phyloP scores from a whole-genome alignment of 768 basidiomycete species.

The Pleurotus djamor region DNA sequence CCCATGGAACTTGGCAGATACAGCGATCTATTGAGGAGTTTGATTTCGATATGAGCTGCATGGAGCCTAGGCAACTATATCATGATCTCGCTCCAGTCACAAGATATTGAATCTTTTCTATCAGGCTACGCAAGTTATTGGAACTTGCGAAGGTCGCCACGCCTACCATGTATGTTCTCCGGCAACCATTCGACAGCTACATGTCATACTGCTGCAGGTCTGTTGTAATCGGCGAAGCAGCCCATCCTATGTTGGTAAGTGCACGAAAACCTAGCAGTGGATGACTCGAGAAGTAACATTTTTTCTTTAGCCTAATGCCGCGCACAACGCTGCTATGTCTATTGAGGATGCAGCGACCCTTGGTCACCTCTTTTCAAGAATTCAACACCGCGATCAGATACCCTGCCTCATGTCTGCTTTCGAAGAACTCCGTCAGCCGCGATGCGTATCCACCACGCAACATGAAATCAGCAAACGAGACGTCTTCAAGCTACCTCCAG shows the following conservation, averaged over 20 bases:
- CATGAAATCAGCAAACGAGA: conserved; percentile 44
- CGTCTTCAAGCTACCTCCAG: conserved; percentile 40
- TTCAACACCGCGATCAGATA: conserved; percentile 45
- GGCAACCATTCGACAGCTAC: conserved; percentile 39
- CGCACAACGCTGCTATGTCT: conserved; percentile 47
- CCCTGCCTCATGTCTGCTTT: conserved; percentile 49
- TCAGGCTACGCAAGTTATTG: conserved; percentile 32
- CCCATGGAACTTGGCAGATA: conserved; percentile 26
- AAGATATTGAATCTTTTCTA: background rate
- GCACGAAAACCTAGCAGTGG: too few species aligned
- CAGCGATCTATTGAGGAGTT: conserved; percentile 27
- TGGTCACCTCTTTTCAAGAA: conserved; percentile 55
- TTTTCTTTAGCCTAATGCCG: conserved; percentile 44
- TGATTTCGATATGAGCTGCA: conserved; percentile 28
- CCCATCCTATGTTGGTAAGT: conserved; percentile 51
- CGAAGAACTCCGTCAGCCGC: conserved; percentile 55
- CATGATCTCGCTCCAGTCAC: background rate
- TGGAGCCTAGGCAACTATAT: conserved; percentile 30
- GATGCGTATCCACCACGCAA: conserved; percentile 42
- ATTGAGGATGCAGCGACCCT: conserved; percentile 65
- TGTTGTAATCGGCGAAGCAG: conserved; percentile 59
- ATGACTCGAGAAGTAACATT: too few species aligned
- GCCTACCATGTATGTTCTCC: conserved; percentile 24
- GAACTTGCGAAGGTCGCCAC: conserved; percentile 22
- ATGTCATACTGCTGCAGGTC: conserved; percentile 45